A percentile compares a stretch with the other conserved stretches of the same genome.
Conservation (phyloP, 2,329 filamentous ascomycete species). For the Thielaviopsis euricoi region DNA sequence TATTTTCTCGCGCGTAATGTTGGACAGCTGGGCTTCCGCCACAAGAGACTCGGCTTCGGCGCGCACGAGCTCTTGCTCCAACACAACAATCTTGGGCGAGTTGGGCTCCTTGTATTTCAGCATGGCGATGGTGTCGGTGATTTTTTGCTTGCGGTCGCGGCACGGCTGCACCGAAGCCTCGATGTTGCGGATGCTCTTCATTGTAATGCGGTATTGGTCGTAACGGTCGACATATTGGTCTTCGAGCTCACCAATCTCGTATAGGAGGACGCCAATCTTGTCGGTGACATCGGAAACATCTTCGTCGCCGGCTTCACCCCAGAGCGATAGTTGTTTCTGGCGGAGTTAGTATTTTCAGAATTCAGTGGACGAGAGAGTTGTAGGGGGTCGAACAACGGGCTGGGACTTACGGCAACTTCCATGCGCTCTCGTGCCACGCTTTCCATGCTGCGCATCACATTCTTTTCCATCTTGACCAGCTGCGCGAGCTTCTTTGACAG, state of each 20-base stretch:
- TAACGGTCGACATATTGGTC: slow-evolving; percentile 98
- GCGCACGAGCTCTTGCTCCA: slow-evolving; percentile 96
- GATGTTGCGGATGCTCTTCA: slow-evolving; percentile 99
- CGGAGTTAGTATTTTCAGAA: slow-evolving; percentile 8
- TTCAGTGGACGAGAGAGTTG: too few relatives aligned
- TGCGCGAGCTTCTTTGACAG: slow-evolving; percentile 95
- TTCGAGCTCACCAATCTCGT: slow-evolving; percentile 96
- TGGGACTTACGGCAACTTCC: slow-evolving; percentile 71
- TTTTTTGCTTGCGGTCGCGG: slow-evolving; percentile 99
- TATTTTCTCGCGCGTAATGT: slow-evolving; percentile 98
- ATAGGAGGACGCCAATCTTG: slow-evolving; percentile 93
- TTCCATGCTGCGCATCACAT: slow-evolving; percentile 97
- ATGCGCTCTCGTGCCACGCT: slow-evolving; percentile 88
- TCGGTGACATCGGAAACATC: slow-evolving; percentile 98
- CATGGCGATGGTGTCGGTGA: slow-evolving; percentile 95
- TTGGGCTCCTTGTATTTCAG: slow-evolving; percentile 99
- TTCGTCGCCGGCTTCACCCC: slow-evolving; percentile 90
- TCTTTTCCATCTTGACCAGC: slow-evolving; percentile 99
- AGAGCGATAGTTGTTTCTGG: slow-evolving; percentile 96
- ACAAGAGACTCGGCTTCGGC: slow-evolving; percentile 98
- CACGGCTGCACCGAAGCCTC: slow-evolving; percentile 96
- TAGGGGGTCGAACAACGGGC: neutral
- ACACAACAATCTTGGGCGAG: slow-evolving; percentile 90
- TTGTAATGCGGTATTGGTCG: slow-evolving; percentile 96
- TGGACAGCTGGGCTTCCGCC: slow-evolving; percentile 92